Percentiles rank a stretch among this genome's conserved stretches.
Conservation (phyloP, 768 basidiomycete genomes). For the Tylopilus vinaceipallidus region DNA sequence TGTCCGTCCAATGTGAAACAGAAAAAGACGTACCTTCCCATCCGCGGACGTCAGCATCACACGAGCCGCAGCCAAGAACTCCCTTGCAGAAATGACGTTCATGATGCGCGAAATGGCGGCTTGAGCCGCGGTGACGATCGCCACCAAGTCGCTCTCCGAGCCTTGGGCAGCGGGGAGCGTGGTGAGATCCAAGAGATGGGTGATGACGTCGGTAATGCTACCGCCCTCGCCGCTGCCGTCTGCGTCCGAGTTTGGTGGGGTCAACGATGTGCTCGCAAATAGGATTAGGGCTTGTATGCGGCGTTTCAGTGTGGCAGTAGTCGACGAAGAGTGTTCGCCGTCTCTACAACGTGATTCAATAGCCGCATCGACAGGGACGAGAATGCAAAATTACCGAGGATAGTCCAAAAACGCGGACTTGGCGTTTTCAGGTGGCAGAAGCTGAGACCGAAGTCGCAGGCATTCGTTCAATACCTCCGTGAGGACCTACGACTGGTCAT, state of each 20-base stretch:
- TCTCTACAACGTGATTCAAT: constrained; percentile 40
- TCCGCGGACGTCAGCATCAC: constrained; percentile 57
- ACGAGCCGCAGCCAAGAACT: constrained; percentile 61
- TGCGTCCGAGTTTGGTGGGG: constrained; percentile 26
- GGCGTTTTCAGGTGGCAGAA: constrained; percentile 37
- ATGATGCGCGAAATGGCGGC: constrained; percentile 53
- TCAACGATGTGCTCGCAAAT: constrained; percentile 57
- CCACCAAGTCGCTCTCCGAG: constrained; percentile 38
- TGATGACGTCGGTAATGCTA: constrained; percentile 43
- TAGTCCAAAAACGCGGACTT: constrained; percentile 55
- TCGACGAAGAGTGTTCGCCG: constrained; percentile 52
- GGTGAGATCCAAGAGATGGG: constrained; percentile 48
- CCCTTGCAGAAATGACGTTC: constrained; percentile 61
- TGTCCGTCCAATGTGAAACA: background rate
- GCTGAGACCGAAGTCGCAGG: constrained; percentile 49
- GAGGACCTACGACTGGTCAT: constrained; percentile 47
- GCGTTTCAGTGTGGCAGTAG: constrained; percentile 46
- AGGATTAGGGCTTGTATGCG: constrained; percentile 67
- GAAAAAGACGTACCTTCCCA: constrained; percentile 41
- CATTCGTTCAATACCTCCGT: constrained; percentile 67
- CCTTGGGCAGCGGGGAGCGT: constrained; percentile 32
- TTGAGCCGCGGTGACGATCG: constrained; percentile 48
- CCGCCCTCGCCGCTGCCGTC: constrained; percentile 13
- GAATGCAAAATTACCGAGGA: constrained; percentile 39
- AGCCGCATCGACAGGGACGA: background rate